Conservation (phyloP, 176 grass and related monocot genomes). For the Raddia distichophylla region DNA sequence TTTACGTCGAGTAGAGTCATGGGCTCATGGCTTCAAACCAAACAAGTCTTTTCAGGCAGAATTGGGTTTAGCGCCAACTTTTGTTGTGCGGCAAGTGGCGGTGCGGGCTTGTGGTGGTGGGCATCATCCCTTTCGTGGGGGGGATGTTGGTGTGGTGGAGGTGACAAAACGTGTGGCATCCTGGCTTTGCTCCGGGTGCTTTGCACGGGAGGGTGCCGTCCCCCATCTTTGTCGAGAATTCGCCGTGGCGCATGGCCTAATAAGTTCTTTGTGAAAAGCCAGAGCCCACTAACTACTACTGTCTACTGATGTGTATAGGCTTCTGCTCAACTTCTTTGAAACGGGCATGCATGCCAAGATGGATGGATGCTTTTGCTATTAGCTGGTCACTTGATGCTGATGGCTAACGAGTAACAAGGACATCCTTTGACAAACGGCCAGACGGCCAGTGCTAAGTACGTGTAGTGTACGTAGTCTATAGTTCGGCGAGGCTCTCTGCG, state of each 20-base stretch:
- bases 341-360: background rate
- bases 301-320: background rate
- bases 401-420: background rate
- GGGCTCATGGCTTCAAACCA: no score
- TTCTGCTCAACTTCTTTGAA: background rate
- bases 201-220: background rate
- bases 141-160: background rate
- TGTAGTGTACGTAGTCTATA: background rate
- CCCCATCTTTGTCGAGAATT: constrained; percentile 17
- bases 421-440: background rate
- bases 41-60: no score
- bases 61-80: background rate
- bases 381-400: constrained; percentile 1
- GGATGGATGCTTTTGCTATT: background rate
- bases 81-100: background rate
- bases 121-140: background rate
- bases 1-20: no score
- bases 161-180: constrained; percentile 20
- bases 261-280: background rate
- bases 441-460: background rate
- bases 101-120: constrained; percentile 9
- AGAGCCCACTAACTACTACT: no score
- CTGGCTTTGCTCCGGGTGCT: background rate
- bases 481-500: background rate
- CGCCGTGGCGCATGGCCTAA: background rate